Base-by-base conservation (phyloP, 306 rosid species). In the Begonia fuchsioides region DNA sequence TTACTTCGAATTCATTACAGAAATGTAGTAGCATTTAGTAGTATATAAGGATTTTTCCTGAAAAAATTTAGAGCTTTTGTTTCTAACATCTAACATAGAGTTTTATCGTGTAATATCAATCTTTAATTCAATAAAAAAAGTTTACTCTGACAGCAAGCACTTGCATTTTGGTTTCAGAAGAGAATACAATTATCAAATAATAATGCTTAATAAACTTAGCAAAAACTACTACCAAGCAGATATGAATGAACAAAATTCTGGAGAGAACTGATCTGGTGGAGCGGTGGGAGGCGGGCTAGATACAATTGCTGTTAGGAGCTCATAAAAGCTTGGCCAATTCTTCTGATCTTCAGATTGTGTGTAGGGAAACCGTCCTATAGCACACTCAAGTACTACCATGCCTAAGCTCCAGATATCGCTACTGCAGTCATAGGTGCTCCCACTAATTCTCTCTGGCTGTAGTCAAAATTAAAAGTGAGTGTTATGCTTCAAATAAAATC, bases 321-420 rank as follows among this genome's bases (percentile, higher is more conserved):
- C 98, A 58, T 92, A 92, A 64, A 92, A 92, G 70, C 93, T 79
- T 51, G 98, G 98, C 75, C 87, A 69, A 50, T 59, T 67, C 73
- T 92, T 81, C 64, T 86, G 83, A 72, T 85, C 98, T 72, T 92
- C 98, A 12, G 93, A 77, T 47, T 79, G 79, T 72, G 86, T 70
- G 58, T 76, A 92, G 53, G 98, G 98, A 70, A 92, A 92, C 61
- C 93, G 68, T 51, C 98, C 96, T 16, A 85, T 85, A 57, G 98
- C 93, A 73, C 98, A 92, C 71, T 92, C 96, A 9, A 92, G 98
- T 38, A 92, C 82, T 48, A 92, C 96, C 96, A 92, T 35, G 40
- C 96, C 98, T 68, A 92, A 79, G 63, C 96, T 92, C 98, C 96
- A 92, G 39, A 92, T 79, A 50, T 92, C 98, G 56, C 98, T 65